Base-by-base conservation (phyloP, 345 rosid species). In the Brassica carinata region DNA sequence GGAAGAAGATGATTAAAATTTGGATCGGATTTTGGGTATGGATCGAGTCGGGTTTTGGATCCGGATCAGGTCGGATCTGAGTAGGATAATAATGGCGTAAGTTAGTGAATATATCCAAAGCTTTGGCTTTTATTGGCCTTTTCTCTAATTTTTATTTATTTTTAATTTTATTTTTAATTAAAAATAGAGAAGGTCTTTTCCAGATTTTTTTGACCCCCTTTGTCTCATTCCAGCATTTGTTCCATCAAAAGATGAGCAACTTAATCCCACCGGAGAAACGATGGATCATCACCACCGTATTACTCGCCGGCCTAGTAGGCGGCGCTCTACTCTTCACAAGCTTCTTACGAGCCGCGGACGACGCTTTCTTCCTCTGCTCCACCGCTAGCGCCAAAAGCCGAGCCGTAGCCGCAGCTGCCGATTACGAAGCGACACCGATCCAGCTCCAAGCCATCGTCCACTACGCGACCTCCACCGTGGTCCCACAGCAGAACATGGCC, bases 391-490 rank as follows among this genome's bases (percentile, higher is more conserved):
- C 84, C 65, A 77, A 77, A 27, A 73, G 67, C 67, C 67, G 82
- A 23, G 82, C 81, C 0, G 7, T 48, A 0, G 84, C 79, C 2
- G 82, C 71, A 0, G 84, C 78, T 0, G 61, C 82, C 0, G 84
- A 82, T 51, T 73, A 82, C 3, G 10, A 58, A 0, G 81, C 89
- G 2, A 83, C 88, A 2, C 87, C 92, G 51, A 79, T 86, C n/a
- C 90, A 89, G 79, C 88, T 89, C 34, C 78, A 72, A 23, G 87
- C 92, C 66, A 89, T 89, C 51, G 83, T 89, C 62, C 92, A 89
- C 69, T 89, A 89, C 75, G 90, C 90, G 18, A 89, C 92, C 1
- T 79, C 90, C 5, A 67, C 53, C 1, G 61, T 85, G 5, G 87
- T 84, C 8, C 90, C 90, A 0, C 92, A 89, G 14, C 90, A 89